Conservation (phyloP, 805 yeast species). For the Hagleromyces aurorensis region DNA sequence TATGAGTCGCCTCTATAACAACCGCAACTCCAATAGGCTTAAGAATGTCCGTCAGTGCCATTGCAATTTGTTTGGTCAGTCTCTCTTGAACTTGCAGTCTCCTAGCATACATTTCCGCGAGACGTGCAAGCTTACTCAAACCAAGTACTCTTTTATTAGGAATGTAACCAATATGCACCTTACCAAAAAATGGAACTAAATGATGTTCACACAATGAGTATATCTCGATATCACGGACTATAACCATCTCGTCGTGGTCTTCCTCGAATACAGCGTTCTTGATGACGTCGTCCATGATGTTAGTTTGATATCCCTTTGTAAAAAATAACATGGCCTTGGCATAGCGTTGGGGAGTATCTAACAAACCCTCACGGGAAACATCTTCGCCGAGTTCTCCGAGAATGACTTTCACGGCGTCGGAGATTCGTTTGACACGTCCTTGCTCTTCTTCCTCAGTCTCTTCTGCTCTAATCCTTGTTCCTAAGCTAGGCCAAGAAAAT, state of each 20-base stretch:
- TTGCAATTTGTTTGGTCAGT: slow-evolving; percentile 92
- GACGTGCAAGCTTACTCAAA: slow-evolving; percentile 81
- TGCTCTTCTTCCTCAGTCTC: slow-evolving; percentile 56
- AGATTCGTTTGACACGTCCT: slow-evolving; percentile 67
- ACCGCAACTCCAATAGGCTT: slow-evolving; percentile 97
- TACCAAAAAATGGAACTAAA: slow-evolving; percentile 94
- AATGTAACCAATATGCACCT: slow-evolving; percentile 95
- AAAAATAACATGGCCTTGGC: slow-evolving; percentile 94
- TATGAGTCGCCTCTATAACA: slow-evolving; percentile 94
- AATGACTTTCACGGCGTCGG: slow-evolving; percentile 69
- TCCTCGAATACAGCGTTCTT: slow-evolving; percentile 95
- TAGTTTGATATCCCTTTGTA: slow-evolving; percentile 95
- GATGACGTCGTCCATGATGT: slow-evolving; percentile 75
- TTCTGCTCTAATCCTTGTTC: slow-evolving; percentile 71
- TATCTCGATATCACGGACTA: slow-evolving; percentile 88
- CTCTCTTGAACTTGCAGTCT: slow-evolving; percentile 97
- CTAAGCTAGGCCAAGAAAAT: slow-evolving; percentile 86
- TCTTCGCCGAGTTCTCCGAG: slow-evolving; percentile 88
- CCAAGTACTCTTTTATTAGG: slow-evolving; percentile 93
- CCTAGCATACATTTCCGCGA: slow-evolving; percentile 95
- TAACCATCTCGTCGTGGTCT: slow-evolving; percentile 98
- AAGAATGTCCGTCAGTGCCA: slow-evolving; percentile 85
- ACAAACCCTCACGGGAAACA: slow-evolving; percentile 73
- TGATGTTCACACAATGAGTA: slow-evolving; percentile 96
- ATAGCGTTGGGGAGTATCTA: slow-evolving; percentile 92